Conservation (phyloP, 2,329 filamentous ascomycete genomes). For the Malbranchea cinnamomea region DNA sequence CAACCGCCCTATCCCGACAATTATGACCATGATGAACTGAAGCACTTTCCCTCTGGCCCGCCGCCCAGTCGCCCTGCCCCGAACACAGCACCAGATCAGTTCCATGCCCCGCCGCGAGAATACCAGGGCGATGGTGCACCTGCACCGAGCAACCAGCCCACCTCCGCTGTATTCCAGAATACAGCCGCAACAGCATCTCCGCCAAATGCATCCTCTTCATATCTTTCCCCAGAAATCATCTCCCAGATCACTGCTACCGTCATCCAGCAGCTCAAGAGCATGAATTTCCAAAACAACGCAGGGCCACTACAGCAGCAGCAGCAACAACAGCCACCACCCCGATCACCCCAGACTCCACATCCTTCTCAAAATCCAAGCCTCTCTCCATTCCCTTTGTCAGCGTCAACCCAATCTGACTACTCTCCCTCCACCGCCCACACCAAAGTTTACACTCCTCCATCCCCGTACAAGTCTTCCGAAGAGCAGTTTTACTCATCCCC, state of each 20-base stretch:
- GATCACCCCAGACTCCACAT: constrained; percentile 16
- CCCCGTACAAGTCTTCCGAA: constrained; percentile 25
- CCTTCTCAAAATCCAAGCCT: constrained; percentile 14
- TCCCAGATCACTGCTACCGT: constrained; percentile 42
- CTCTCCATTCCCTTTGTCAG: constrained; percentile 31
- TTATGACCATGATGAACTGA: constrained; percentile 4
- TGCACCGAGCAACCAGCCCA: too few relatives aligned
- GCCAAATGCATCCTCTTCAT: background rate
- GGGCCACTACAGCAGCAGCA: too few relatives aligned
- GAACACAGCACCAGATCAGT: background rate
- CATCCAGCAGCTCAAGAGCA: constrained; percentile 41
- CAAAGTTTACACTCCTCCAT: constrained; percentile 40
- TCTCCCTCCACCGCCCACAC: constrained; percentile 1
- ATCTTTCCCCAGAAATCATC: background rate
- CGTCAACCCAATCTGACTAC: constrained; percentile 26
- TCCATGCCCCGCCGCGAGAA: constrained; percentile 4
- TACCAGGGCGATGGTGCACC: too few relatives aligned
- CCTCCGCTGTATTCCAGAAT: too few relatives aligned
- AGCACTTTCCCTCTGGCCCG: constrained; percentile 3
- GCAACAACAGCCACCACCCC: constrained; percentile 13
- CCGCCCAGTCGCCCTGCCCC: constrained; percentile 1
- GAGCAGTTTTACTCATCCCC: constrained; percentile 2
- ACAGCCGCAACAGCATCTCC: background rate
- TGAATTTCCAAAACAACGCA: constrained; percentile 22
- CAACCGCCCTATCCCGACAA: constrained; percentile 10